Percentiles rank a stretch among this genome's conserved stretches.
Conservation (phyloP, 768 basidiomycete genomes). For the Russula dissimulans region DNA sequence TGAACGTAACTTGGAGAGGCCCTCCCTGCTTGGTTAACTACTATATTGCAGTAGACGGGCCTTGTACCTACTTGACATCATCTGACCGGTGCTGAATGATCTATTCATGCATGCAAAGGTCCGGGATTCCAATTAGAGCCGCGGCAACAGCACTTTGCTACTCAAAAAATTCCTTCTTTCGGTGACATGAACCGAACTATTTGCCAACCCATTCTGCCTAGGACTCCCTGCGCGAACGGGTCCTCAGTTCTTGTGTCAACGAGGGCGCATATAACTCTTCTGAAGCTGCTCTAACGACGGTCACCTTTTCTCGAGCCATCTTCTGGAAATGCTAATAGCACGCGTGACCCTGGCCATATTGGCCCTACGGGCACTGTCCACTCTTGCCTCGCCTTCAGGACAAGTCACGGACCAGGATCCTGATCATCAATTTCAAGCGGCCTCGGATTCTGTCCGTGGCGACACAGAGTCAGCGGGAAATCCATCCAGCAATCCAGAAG, state of each 20-base stretch:
- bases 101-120: not conserved
- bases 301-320: not conserved
- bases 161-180: not conserved
- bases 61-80: no score
- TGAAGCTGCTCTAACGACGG: not conserved
- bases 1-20: no score
- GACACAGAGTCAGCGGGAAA: not conserved
- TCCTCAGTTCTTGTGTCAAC: not conserved
- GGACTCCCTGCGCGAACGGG: not conserved
- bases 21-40: not conserved
- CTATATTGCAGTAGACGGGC: no score
- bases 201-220: not conserved
- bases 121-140: not conserved
- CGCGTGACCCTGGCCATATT: not conserved
- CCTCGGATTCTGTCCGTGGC: not conserved
- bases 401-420: not conserved
- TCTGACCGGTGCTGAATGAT: not conserved
- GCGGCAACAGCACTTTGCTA: not conserved
- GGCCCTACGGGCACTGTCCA: not conserved
- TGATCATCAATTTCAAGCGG: not conserved
- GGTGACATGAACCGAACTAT: slow-evolving; percentile 1
- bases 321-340: not conserved
- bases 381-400: slow-evolving; percentile 1
- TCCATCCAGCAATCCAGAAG: not conserved
- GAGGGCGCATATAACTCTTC: not conserved